phyloP scores from a whole-genome alignment of 176 grass and related monocot species.

The Oryza nivara region DNA sequence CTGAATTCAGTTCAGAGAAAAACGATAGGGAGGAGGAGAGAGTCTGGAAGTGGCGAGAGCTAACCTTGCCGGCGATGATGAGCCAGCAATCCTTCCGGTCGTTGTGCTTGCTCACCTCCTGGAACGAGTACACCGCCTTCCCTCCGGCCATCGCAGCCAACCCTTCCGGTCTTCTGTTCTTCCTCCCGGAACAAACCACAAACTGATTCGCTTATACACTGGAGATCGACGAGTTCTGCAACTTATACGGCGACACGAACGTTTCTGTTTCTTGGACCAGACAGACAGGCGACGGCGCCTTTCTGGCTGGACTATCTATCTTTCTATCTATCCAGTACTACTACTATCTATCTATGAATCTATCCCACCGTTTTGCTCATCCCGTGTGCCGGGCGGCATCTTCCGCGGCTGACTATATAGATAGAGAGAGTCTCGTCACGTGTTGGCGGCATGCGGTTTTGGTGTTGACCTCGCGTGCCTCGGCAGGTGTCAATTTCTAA shows the following conservation, averaged over 20 bases:
- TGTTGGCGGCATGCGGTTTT: not conserved
- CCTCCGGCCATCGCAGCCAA: conserved; percentile 45
- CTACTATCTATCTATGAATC: too few relatives aligned
- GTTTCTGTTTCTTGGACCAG: not conserved
- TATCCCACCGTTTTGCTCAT: conserved; percentile 11
- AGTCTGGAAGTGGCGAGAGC: not conserved
- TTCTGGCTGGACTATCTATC: not conserved
- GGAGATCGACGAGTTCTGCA: not conserved
- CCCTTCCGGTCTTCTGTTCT: not conserved
- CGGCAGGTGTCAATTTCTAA: not conserved
- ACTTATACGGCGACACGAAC: not conserved
- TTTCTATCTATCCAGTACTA: not conserved
- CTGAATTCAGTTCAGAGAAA: not conserved
- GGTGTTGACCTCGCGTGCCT: conserved; percentile 16
- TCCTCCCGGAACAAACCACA: not conserved
- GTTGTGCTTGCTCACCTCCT: conserved; percentile 75
- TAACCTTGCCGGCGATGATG: conserved; percentile 72
- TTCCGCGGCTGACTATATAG: conserved; percentile 34
- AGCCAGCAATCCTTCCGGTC: conserved; percentile 76
- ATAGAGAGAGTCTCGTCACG: not conserved
- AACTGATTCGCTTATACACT: not conserved
- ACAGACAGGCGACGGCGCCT: not conserved
- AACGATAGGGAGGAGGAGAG: not conserved
- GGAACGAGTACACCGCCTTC: conserved; percentile 55
- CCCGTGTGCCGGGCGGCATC: not conserved